Evolutionary conservation across 257 asterid species (phyloP), one percentile per base, ranked within the genome.

Genomic region (Parsonsia alboflavescens): DNA sequence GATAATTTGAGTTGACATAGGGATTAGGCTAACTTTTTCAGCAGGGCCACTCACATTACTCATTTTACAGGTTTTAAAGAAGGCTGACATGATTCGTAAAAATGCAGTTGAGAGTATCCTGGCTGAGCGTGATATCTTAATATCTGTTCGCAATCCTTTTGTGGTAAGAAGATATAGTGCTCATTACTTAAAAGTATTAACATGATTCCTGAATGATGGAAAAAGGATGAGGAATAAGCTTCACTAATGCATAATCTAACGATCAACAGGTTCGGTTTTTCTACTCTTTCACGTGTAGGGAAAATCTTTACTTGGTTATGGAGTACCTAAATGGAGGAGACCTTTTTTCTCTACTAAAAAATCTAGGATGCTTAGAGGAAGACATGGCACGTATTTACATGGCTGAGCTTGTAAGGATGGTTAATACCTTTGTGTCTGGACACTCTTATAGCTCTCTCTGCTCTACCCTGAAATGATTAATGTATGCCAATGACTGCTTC

Each of bases 211-310:
- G 24, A 42, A 13, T 67, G 67, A 67, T 28, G 49, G 53, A 46
- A 50, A 33, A 76, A 71, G 71, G 66, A 78, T 75, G 75, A 75
- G 74, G 59, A 66, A 65, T 78, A 45, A 46, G 72, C 74, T 80
- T 75, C 74, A 83, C 91, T 89, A 86, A 90, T 84, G 71, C 76
- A 76, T 77, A 71, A 72, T 86, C 85, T 84, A 75, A 85, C 68
- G 68, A 81, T 88, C 92, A 90, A 88, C 98, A 90, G 98, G 99
- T 95, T 82, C 93, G 99, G 19, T 95, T 95, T 89, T 95, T 95
- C 92, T 95, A 95, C 88, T 95, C 99, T 84, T 95, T 95, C 92
- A 95, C 99, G 48, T 92, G 99, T 86, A 87, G 97, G 93, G 99
- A 95, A 75, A 95, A 95, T 86, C 98, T 95, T 76, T 95, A 95